These are phyloP conservation scores for Lentinula detonsa DNA, from an alignment of 768 basidiomycete species.

Conservation along the genomic window DNA sequence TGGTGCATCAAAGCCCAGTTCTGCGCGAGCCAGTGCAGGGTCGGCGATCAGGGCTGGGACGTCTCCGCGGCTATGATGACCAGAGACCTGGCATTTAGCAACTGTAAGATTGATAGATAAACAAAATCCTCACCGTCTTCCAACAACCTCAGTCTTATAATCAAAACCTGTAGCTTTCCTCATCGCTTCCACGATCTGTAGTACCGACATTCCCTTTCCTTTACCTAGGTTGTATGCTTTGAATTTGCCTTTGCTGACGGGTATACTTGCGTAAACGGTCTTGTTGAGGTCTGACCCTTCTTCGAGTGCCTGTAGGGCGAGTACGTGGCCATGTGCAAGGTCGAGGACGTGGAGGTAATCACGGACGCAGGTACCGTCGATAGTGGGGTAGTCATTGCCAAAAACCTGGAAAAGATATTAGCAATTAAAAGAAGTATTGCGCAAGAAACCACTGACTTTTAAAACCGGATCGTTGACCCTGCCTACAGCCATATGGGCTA, in stretches of 20 bases:
- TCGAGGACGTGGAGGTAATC: constrained; percentile 94
- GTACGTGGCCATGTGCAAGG: constrained; percentile 88
- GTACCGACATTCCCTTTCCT: constrained; percentile 86
- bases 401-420: constrained; percentile 68
- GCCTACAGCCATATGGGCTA: constrained; percentile 93
- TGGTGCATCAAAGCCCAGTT: constrained; percentile 86
- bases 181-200: constrained; percentile 96
- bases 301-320: constrained; percentile 80
- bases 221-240: constrained; percentile 97
- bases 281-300: constrained; percentile 37
- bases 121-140: constrained; percentile 62
- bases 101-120: background rate
- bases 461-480: constrained; percentile 58
- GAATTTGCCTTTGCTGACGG: constrained; percentile 49
- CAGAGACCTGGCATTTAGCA: background rate
- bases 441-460: constrained; percentile 18
- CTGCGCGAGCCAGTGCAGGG: constrained; percentile 83
- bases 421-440: background rate
- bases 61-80: constrained; percentile 66
- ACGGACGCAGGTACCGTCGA: constrained; percentile 95
- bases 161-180: constrained; percentile 81
- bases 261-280: constrained; percentile 48
- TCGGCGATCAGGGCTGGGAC: constrained; percentile 96
- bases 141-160: constrained; percentile 86
- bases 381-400: constrained; percentile 95